These are phyloP conservation scores for Saccharomyces jurei DNA, from an alignment of 805 yeast species.

Conservation along the genomic window DNA sequence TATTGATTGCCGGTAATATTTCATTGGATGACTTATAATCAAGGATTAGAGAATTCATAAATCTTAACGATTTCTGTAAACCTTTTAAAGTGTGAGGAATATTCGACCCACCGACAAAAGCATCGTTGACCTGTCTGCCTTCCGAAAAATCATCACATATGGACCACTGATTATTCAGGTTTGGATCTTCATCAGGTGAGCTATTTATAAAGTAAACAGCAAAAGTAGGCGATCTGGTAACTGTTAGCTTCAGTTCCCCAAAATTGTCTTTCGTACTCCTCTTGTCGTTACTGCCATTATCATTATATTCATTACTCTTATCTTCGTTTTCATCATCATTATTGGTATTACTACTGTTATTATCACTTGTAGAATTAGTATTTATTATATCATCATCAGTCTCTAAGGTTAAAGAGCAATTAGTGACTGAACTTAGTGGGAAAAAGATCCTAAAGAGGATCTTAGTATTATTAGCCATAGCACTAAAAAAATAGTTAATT, in stretches of 20 bases:
- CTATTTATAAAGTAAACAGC: conserved; percentile 63
- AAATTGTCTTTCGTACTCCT: conserved; percentile 13
- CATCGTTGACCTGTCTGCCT: conserved; percentile 70
- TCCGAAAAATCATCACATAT: conserved; percentile 80
- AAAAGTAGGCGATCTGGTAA: conserved; percentile 62
- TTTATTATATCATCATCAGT: conserved; percentile 24
- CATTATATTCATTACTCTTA: conserved; percentile 5
- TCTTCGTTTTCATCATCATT: conserved; percentile 15
- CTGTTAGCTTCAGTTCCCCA: conserved; percentile 42
- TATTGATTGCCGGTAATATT: conserved; percentile 15
- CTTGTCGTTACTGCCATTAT: conserved; percentile 14
- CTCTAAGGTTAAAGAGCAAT: conserved; percentile 49
- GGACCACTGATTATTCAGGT: conserved; percentile 32
- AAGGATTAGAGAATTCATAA: conserved; percentile 45
- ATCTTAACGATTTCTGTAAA: conserved; percentile 40
- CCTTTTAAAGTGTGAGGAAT: conserved; percentile 68
- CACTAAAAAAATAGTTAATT: conserved; percentile 70
- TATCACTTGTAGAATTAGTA: not conserved
- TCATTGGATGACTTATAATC: conserved; percentile 36
- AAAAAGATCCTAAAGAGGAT: conserved; percentile 66
- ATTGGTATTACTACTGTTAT: conserved; percentile 2
- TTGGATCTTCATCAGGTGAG: conserved; percentile 39
- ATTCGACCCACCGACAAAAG: conserved; percentile 52
- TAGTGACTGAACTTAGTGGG: conserved; percentile 52
- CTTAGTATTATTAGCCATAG: conserved; percentile 57